phyloP scores from a whole-genome alignment of 331 rosid genomes.

The Acacia pycnantha region DNA sequence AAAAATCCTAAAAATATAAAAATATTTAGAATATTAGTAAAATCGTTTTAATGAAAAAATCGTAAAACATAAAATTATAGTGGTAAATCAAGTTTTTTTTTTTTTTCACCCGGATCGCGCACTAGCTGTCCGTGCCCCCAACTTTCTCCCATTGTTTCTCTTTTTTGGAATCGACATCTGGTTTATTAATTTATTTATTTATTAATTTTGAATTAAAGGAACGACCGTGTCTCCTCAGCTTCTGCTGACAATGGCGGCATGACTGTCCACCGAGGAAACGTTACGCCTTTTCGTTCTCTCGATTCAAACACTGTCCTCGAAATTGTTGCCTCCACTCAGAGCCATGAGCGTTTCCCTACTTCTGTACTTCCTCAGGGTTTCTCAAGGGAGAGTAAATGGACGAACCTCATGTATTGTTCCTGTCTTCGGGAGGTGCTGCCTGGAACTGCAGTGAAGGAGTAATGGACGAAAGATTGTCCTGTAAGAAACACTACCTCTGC shows the following conservation, averaged over 20 bases:
- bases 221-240: neutral
- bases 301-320: neutral
- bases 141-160: too few relatives aligned
- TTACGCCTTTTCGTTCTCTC: neutral
- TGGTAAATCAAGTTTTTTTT: too few relatives aligned
- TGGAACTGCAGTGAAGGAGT: neutral
- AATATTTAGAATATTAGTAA: too few relatives aligned
- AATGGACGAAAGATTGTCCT: slow-evolving; percentile 24
- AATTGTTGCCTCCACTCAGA: neutral
- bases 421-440: neutral
- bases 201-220: too few relatives aligned
- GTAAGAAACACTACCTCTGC: slow-evolving; percentile 19
- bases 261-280: neutral
- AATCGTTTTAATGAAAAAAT: too few relatives aligned
- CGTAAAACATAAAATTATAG: too few relatives aligned
- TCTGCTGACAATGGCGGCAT: neutral
- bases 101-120: too few relatives aligned
- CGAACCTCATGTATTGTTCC: neutral
- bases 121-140: too few relatives aligned
- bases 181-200: too few relatives aligned
- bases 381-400: neutral
- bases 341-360: neutral
- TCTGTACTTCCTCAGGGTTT: neutral
- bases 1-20: too few relatives aligned
- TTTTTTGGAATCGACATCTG: too few relatives aligned